phyloP scores from a whole-genome alignment of 2,329 filamentous ascomycete genomes.

The Dothiorella sarmentorum region DNA sequence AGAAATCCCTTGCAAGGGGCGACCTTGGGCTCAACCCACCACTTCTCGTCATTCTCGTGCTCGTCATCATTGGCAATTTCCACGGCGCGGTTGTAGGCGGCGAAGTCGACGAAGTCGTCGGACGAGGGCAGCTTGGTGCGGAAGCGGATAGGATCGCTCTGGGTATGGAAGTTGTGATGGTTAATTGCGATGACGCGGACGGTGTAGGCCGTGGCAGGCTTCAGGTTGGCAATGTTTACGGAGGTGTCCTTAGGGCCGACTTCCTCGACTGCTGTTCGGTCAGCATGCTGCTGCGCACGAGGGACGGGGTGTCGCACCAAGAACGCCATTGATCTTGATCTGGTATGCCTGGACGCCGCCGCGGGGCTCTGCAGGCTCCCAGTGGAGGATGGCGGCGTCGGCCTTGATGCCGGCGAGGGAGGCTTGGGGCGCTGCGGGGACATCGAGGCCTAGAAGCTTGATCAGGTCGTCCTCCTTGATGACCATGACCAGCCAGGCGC shows the following conservation, averaged over 20 bases:
- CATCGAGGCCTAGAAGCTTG: conserved; percentile 86
- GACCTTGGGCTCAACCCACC: conserved; percentile 52
- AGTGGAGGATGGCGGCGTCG: conserved; percentile 84
- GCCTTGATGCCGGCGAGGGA: conserved; percentile 85
- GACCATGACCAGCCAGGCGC: conserved; percentile 82
- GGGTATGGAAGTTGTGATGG: conserved; percentile 85
- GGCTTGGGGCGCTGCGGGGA: conserved; percentile 83
- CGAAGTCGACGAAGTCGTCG: conserved; percentile 46
- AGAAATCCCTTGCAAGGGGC: conserved; percentile 51
- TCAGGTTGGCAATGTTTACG: conserved; percentile 85
- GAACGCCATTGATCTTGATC: conserved; percentile 89
- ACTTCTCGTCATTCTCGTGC: conserved; percentile 39
- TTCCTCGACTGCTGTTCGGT: conserved; percentile 65
- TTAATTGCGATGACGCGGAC: conserved; percentile 90
- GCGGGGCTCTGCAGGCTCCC: conserved; percentile 70
- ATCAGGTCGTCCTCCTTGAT: conserved; percentile 91
- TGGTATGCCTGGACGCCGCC: conserved; percentile 78
- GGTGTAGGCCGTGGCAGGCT: conserved; percentile 86
- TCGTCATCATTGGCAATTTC: conserved; percentile 26
- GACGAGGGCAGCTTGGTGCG: conserved; percentile 57
- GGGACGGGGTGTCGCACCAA: conserved; percentile 53
- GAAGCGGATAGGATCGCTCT: conserved; percentile 79
- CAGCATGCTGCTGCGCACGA: background rate
- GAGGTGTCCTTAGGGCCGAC: conserved; percentile 76
- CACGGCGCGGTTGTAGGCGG: conserved; percentile 45